Conservation (phyloP, 306 rosid genomes). For the Cyamopsis tetragonoloba region DNA sequence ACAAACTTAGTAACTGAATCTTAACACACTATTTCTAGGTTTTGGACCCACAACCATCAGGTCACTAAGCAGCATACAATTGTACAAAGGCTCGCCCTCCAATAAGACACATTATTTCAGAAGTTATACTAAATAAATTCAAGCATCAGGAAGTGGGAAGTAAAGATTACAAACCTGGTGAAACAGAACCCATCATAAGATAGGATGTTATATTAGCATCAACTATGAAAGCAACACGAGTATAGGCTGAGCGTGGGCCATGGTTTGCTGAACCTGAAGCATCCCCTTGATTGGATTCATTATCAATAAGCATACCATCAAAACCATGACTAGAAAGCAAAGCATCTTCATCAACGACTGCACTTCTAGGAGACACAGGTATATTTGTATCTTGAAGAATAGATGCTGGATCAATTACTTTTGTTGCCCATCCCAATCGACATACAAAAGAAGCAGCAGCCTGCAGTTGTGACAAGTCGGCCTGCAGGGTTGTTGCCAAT, state of each 20-base stretch:
- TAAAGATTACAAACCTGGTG: constrained; percentile 72
- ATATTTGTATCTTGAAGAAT: constrained; percentile 69
- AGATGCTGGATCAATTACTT: constrained; percentile 84
- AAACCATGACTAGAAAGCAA: constrained; percentile 53
- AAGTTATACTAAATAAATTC: constrained; percentile 6
- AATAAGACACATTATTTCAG: neutral
- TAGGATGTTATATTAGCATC: constrained; percentile 98
- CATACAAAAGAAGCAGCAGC: constrained; percentile 99
- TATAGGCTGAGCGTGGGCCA: constrained; percentile 51
- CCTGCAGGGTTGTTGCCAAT: constrained; percentile 91
- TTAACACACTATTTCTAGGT: no score
- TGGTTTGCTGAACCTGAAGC: constrained; percentile 49
- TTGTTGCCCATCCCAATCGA: constrained; percentile 97
- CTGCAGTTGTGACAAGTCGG: constrained; percentile 86
- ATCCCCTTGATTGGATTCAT: constrained; percentile 63
- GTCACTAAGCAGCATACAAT: no score
- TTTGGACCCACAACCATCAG: no score
- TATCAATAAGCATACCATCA: constrained; percentile 52
- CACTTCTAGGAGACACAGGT: constrained; percentile 67
- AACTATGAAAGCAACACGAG: constrained; percentile 92
- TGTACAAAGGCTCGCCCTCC: no score
- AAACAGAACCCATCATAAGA: constrained; percentile 99
- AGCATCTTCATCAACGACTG: constrained; percentile 63
- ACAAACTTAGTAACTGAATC: no score
- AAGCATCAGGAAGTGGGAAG: constrained; percentile 3